Conservation (phyloP, 1,284 basidiomycete genomes). For the Ceratobasidium sp. region DNA sequence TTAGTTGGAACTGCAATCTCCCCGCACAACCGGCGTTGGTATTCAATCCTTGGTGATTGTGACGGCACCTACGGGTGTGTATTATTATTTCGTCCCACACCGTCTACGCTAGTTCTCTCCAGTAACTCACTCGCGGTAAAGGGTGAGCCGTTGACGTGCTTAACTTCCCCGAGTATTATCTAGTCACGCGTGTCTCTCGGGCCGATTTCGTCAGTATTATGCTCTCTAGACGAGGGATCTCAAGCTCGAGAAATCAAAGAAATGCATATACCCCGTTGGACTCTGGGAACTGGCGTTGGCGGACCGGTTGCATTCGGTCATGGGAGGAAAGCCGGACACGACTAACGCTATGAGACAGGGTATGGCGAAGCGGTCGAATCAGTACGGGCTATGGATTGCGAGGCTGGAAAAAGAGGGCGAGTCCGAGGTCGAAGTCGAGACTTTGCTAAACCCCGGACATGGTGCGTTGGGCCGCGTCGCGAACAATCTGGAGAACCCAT, state of each 20-base stretch:
- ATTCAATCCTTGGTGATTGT: no score
- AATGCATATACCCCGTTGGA: slow-evolving; percentile 18
- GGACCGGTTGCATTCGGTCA: slow-evolving; percentile 52
- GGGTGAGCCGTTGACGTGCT: no score
- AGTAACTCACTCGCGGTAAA: no score
- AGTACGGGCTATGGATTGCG: slow-evolving; percentile 71
- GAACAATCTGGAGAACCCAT: no score
- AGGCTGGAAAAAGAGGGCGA: slow-evolving; percentile 73
- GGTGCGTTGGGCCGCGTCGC: no score
- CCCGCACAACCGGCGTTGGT: no score
- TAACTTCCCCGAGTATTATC: no score
- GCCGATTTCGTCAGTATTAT: slow-evolving; percentile 89
- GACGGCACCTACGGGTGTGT: no score
- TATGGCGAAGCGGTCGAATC: slow-evolving; percentile 1
- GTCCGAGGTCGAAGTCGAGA: slow-evolving; percentile 88
- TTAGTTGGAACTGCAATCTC: no score
- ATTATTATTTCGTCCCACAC: no score
- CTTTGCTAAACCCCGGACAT: slow-evolving; percentile 82
- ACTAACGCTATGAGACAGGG: slow-evolving; percentile 44
- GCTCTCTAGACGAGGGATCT: slow-evolving; percentile 75
- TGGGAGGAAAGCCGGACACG: slow-evolving; percentile 45
- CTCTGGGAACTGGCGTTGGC: slow-evolving; percentile 43
- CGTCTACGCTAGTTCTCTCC: no score
- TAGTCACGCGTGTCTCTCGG: slow-evolving; percentile 70
- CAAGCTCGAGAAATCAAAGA: slow-evolving; percentile 19